Evolutionary conservation across 345 rosid genomes (phyloP).

Genomic region (Eucalyptus cloeziana): DNA sequence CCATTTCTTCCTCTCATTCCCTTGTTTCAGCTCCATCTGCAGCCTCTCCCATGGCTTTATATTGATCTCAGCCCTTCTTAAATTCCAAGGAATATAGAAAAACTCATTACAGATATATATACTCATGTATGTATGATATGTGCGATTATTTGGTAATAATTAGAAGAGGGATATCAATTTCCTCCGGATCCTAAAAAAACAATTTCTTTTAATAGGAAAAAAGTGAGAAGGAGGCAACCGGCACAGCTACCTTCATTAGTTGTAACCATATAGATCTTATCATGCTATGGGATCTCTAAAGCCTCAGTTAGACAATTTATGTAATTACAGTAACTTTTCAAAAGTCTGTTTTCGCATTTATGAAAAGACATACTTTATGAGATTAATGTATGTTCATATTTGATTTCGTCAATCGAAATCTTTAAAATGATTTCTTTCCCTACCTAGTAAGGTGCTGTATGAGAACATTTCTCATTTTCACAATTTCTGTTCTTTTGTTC

Average conservation of each 20-base stretch:
- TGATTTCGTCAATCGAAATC: not conserved
- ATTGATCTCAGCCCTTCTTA: slow-evolving; percentile 60
- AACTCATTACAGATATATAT: not conserved
- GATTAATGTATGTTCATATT: not conserved
- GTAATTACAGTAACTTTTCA: not conserved
- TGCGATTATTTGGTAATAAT: not conserved
- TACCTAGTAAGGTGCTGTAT: not conserved
- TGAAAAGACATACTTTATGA: no score
- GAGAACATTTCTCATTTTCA: no score
- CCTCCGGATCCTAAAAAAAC: not conserved
- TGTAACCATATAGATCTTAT: not conserved
- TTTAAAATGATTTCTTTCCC: not conserved
- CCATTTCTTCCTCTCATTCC: slow-evolving; percentile 38
- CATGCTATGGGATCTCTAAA: not conserved
- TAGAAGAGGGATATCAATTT: not conserved
- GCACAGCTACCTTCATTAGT: not conserved
- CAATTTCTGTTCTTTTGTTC: no score
- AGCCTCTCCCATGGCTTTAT: slow-evolving; percentile 55
- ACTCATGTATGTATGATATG: not conserved
- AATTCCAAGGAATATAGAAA: not conserved
- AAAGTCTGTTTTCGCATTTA: no score
- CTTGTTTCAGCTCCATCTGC: slow-evolving; percentile 35
- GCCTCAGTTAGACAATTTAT: not conserved
- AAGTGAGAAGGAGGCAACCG: not conserved
- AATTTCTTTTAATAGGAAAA: not conserved